Evolutionary conservation across 2,329 filamentous ascomycete genomes (phyloP).

Genomic region (Pleoardoris graminearum): DNA sequence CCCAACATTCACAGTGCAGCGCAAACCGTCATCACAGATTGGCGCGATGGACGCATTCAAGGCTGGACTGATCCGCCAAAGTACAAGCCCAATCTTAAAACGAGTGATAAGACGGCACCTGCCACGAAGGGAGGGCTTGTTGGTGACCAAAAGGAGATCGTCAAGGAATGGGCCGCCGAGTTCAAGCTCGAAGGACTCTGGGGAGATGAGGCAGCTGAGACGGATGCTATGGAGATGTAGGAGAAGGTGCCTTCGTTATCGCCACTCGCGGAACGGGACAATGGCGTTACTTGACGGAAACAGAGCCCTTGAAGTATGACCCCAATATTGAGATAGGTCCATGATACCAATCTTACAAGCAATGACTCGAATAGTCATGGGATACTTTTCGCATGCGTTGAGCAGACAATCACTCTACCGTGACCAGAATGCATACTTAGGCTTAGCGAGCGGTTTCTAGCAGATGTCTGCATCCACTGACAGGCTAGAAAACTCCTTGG

Average conservation of each 20-base stretch:
- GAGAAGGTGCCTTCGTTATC: no score
- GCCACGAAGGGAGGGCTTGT: slow-evolving; percentile 35
- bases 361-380: neutral
- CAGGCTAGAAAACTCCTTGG: neutral
- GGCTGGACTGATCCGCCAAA: slow-evolving; percentile 83
- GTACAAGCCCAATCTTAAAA: slow-evolving; percentile 58
- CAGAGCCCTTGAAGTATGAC: neutral
- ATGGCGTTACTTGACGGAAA: slow-evolving; percentile 3
- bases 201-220: slow-evolving; percentile 63
- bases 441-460: neutral
- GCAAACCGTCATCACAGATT: slow-evolving; percentile 93
- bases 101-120: slow-evolving; percentile 44
- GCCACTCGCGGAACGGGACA: neutral
- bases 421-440: neutral
- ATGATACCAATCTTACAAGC: slow-evolving; percentile 14
- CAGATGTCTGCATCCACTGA: neutral
- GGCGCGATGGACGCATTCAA: slow-evolving; percentile 92
- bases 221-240: slow-evolving; percentile 42
- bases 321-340: slow-evolving; percentile 1
- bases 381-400: neutral
- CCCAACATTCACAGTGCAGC: slow-evolving; percentile 87
- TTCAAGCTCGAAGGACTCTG: slow-evolving; percentile 94
- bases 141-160: slow-evolving; percentile 78
- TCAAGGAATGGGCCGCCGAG: slow-evolving; percentile 89
- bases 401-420: neutral